Conservation (phyloP, 148 eudicot genomes). For the Selenicereus undatus region DNA sequence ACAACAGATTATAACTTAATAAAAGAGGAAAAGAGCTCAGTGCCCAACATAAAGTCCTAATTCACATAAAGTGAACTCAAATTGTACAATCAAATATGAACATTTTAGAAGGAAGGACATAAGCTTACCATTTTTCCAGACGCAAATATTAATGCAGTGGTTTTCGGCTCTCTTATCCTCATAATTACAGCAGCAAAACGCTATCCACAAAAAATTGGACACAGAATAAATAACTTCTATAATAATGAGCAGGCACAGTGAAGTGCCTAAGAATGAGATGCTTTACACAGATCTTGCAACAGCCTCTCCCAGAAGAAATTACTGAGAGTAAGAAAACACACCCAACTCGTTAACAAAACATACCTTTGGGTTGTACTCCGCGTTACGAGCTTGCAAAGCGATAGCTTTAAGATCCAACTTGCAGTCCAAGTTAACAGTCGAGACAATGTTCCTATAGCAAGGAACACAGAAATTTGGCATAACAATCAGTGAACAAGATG, state of each 20-base stretch:
- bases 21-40: neutral
- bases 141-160: conserved; percentile 79
- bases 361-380: conserved; percentile 85
- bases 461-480: neutral
- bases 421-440: conserved; percentile 79
- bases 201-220: conserved; percentile 26
- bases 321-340: neutral
- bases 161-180: conserved; percentile 87
- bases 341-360: neutral
- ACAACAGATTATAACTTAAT: too few relatives aligned
- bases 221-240: neutral
- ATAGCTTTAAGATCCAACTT: conserved; percentile 72
- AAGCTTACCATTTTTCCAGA: conserved; percentile 77
- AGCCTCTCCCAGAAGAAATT: too few relatives aligned
- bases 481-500: neutral
- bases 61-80: neutral
- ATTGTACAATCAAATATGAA: neutral
- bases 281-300: too few relatives aligned
- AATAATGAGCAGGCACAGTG: neutral
- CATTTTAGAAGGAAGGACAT: neutral
- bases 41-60: too few relatives aligned
- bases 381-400: conserved; percentile 72
- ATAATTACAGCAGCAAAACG: conserved; percentile 93
- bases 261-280: too few relatives aligned
- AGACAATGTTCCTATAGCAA: conserved; percentile 48